A percentile compares a stretch with the other conserved stretches of the same genome.
Evolutionary conservation across 2,329 filamentous ascomycete genomes (phyloP).

Genomic region (Dendryphion nanum): DNA sequence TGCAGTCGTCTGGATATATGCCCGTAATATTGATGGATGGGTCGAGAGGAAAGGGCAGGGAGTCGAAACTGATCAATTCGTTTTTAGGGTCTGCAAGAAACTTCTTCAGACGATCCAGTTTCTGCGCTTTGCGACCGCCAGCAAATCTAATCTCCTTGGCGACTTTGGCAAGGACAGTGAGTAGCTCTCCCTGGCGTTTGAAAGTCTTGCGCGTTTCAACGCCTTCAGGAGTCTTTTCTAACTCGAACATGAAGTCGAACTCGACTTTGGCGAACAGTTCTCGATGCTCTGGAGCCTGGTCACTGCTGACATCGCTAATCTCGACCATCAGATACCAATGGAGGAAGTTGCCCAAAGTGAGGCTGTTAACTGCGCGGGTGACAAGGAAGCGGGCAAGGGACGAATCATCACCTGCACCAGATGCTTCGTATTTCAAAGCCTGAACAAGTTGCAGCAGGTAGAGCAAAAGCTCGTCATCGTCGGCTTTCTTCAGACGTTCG

Average conservation of each 20-base stretch:
- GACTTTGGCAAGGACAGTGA: slow-evolving; percentile 83
- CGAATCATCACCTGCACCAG: slow-evolving; percentile 68
- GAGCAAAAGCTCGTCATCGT: slow-evolving; percentile 85
- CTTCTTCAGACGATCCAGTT: slow-evolving; percentile 80
- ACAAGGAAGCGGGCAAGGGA: slow-evolving; percentile 89
- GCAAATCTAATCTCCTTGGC: slow-evolving; percentile 84
- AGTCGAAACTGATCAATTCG: slow-evolving; percentile 78
- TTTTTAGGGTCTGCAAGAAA: slow-evolving; percentile 87
- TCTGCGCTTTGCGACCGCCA: slow-evolving; percentile 72
- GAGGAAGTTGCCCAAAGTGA: slow-evolving; percentile 89
- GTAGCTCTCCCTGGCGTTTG: slow-evolving; percentile 82
- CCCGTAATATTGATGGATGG: slow-evolving; percentile 77
- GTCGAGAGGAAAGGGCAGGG: slow-evolving; percentile 83
- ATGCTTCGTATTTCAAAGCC: slow-evolving; percentile 71
- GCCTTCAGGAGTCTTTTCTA: slow-evolving; percentile 71
- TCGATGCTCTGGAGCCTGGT: slow-evolving; percentile 71
- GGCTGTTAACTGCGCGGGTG: slow-evolving; percentile 79
- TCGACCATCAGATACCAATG: slow-evolving; percentile 99
- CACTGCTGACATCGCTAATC: slow-evolving; percentile 77
- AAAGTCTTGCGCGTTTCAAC: slow-evolving; percentile 72
- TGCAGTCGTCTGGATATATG: slow-evolving; percentile 77
- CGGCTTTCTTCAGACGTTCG: slow-evolving; percentile 83
- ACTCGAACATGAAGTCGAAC: slow-evolving; percentile 91
- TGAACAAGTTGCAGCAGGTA: slow-evolving; percentile 95
- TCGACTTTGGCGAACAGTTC: slow-evolving; percentile 90